Evolutionary conservation across 2,329 filamentous ascomycete species (phyloP), one percentile per base, ranked within the genome.

Genomic region (Colletotrichum shisoi): DNA sequence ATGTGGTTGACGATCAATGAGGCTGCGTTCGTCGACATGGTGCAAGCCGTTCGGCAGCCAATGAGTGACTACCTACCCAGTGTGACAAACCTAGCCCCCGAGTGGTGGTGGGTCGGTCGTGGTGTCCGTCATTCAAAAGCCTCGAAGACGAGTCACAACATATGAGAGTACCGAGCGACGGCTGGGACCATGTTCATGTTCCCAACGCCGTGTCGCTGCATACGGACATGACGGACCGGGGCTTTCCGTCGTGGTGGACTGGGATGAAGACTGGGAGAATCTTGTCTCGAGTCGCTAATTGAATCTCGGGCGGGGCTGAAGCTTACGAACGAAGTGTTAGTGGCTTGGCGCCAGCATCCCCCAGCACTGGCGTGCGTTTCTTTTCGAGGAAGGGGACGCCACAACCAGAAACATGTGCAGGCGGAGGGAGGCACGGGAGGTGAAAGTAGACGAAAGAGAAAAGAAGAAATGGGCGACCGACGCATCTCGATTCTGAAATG

Each of bases 261-360:
- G 34, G 34, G 15, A 53, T n/a, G 17, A 15, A 34, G 15, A 24
- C 7, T 24, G 37, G 27, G 39, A 45, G 40, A 57, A 13, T n/a
- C 42, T 59, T 64, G 54, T 39, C 31, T 39, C 37, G 21, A 40
- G 15, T 24, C 44, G 48, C 53, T 63, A 42, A 58, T 67, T 64
- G 60, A 42, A 13, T 58, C 49, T 56, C 13, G 37, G 52, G 49
- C 31, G 44, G 61, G 48, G 64, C 61, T 59, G 42, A 40, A 64
- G 61, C 42, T 21, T 52, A 51, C 54, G 54, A 51, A 51, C 54
- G 54, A 51, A 49, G 45, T 44, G 45, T n/a, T 56, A 51, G 54
- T 64, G 65, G 61, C 65, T 68, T 68, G 65, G 61, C 65, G 48
- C 61, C 17, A 59, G 49, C 54, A 11, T 34, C 39, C 4, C 31